phyloP scores from a whole-genome alignment of 225 moss, liverwort and hornwort genomes.

The Lunularia cruciata region DNA sequence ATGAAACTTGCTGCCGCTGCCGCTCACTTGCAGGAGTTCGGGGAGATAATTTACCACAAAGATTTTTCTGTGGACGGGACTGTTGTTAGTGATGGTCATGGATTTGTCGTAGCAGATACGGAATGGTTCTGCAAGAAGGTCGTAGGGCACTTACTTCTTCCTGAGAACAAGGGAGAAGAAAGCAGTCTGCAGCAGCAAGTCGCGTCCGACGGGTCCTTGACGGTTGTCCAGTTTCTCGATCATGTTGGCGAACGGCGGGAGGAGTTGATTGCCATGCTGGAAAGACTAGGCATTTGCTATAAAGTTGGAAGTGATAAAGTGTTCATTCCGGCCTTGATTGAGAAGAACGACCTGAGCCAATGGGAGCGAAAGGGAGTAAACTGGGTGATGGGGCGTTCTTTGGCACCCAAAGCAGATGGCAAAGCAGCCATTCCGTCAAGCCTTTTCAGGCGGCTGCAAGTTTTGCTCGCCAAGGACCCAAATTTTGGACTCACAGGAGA shows the following conservation, averaged over 20 bases:
- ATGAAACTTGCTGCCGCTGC: not conserved
- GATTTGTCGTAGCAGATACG: not conserved
- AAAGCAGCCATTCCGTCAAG: slow-evolving; percentile 19
- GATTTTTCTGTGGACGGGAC: too few species aligned
- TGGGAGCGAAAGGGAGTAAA: not conserved
- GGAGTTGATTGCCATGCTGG: not conserved
- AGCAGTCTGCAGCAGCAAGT: not conserved
- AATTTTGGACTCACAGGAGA: slow-evolving; percentile 6
- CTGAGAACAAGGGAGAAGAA: not conserved
- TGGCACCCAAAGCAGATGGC: slow-evolving; percentile 6
- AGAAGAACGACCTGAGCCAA: not conserved
- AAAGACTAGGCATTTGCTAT: slow-evolving; percentile 11
- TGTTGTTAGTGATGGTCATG: not conserved
- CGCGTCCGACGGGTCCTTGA: not conserved
- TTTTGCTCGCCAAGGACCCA: slow-evolving; percentile 21
- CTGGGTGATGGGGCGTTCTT: slow-evolving; percentile 33
- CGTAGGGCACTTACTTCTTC: not conserved
- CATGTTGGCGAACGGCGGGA: not conserved
- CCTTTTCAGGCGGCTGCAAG: slow-evolving; percentile 27
- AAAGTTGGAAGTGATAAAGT: not conserved
- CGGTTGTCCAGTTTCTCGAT: not conserved
- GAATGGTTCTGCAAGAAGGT: slow-evolving; percentile 11
- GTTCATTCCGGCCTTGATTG: slow-evolving; percentile 9
- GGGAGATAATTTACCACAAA: not conserved
- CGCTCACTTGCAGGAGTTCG: not conserved